Base-by-base conservation (phyloP, 1,139 yeast species). In the Suhomyces ambrosiae region DNA sequence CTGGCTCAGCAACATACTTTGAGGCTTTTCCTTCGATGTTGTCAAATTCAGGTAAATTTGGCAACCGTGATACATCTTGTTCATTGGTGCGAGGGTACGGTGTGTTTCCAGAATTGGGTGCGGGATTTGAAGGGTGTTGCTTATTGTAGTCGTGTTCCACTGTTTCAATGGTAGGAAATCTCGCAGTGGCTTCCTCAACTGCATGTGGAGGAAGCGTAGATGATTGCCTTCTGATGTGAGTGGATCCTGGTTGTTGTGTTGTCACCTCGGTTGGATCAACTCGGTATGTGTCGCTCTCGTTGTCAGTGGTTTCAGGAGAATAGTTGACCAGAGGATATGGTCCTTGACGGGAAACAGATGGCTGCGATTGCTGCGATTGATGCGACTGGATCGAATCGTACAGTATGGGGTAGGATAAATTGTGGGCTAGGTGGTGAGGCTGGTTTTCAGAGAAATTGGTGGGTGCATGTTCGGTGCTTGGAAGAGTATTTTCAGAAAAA, bases 1-100 rank as follows among this genome's bases (percentile, higher is more conserved):
- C 72, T 12, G 68, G 63, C 37, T 60, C 64, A 5, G 54, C 40
- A 12, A 47, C 49, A 39, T 22, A 52, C 42, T 49, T 49, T 5
- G 27, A n/a, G 29, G 32, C 25, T 17, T 24, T 30, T 7, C 22
- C 6, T 23, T 27, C 12, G 21, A 27, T 17, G 11, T 37, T 36
- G 22, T 38, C 32, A 11, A 38, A 30, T 14, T 39, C 34, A 10
- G 41, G 38, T 35, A 40, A 22, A 3, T 32, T 28, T 3, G 47
- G 44, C 33, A 38, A 18, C 26, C 13, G 23, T 3, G 48, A 37
- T 35, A 30, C 10, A 3, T 24, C 34, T 10, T n/a, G 18, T 2
- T n/a, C 24, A 2, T 21, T 16, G 14, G 27, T 6, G 5, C 11
- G 22, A 5, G 33, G 33, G 12, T 30, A 30, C 15, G 33, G 33